Evolutionary conservation across 345 rosid species (phyloP).

Genomic region (Hibiscus tridactylites): DNA sequence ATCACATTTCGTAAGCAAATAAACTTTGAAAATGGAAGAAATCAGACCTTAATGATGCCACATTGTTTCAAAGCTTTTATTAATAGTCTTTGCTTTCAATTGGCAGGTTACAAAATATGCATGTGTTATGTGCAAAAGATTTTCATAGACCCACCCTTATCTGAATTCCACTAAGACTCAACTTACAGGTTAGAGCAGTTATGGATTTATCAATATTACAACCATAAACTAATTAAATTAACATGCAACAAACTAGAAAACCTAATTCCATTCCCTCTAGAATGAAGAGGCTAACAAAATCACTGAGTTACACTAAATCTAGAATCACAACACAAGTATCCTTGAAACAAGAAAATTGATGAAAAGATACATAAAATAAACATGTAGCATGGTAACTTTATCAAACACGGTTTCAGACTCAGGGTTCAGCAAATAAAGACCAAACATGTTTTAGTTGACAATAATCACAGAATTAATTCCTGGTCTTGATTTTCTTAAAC

Average conservation of each 20-base stretch:
- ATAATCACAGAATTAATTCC: neutral
- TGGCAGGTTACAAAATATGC: neutral
- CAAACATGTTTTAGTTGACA: neutral
- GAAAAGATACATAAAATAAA: neutral
- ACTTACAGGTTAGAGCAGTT: neutral
- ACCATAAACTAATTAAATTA: neutral
- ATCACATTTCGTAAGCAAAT: neutral
- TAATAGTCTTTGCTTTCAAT: neutral
- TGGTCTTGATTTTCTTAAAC: neutral
- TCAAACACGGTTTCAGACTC: neutral
- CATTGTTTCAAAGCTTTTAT: neutral
- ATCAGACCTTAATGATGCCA: neutral
- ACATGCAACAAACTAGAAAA: neutral
- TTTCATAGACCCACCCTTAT: neutral
- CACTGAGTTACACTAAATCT: neutral
- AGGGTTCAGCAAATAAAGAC: neutral
- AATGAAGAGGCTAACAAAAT: neutral
- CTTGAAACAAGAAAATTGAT: neutral
- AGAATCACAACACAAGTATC: neutral
- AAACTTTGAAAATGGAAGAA: neutral
- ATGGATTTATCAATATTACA: neutral
- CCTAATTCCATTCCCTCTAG: neutral
- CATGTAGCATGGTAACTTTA: neutral
- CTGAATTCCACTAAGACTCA: neutral
- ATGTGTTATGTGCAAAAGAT: neutral